A percentile compares a stretch with the other conserved stretches of the same genome.
phyloP scores from a whole-genome alignment of 768 basidiomycete genomes.

The Trametes coccinea region DNA sequence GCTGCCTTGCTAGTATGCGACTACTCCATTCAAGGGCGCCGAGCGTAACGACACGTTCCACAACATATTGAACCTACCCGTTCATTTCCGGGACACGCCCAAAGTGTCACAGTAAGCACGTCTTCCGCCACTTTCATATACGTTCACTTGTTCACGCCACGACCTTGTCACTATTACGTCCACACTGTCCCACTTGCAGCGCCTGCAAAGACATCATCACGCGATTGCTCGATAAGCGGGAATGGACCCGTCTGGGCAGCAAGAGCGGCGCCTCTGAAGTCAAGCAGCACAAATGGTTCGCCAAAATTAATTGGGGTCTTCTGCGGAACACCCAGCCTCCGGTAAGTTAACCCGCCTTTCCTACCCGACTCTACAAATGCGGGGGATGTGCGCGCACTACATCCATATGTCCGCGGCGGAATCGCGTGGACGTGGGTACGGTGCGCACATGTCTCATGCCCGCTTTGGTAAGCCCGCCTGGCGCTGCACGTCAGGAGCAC shows the following conservation, averaged over 20 bases:
- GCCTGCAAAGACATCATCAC: constrained; percentile 85
- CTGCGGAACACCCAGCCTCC: constrained; percentile 91
- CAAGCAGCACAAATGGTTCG: constrained; percentile 98
- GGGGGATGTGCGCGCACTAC: constrained; percentile 5
- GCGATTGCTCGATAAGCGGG: constrained; percentile 90
- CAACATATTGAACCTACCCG: constrained; percentile 87
- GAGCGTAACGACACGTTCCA: constrained; percentile 94
- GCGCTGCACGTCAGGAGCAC: constrained; percentile 3
- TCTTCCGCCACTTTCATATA: constrained; percentile 8
- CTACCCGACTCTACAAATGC: neutral
- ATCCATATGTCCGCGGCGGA: constrained; percentile 11
- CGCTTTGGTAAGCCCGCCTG: constrained; percentile 7
- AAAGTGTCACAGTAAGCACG: constrained; percentile 69
- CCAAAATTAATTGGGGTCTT: constrained; percentile 94
- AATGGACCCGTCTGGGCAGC: constrained; percentile 84
- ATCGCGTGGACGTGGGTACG: constrained; percentile 16
- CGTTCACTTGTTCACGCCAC: constrained; percentile 14
- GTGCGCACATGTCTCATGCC: constrained; percentile 8
- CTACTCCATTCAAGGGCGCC: constrained; percentile 97
- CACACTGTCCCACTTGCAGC: constrained; percentile 41
- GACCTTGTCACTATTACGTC: constrained; percentile 18
- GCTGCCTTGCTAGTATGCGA: constrained; percentile 72
- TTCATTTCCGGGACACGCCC: constrained; percentile 83
- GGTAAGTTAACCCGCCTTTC: constrained; percentile 47
- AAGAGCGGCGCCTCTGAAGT: constrained; percentile 96